Evolutionary conservation across 2,329 filamentous ascomycete genomes (phyloP).

Genomic region (Xylaria sp.): DNA sequence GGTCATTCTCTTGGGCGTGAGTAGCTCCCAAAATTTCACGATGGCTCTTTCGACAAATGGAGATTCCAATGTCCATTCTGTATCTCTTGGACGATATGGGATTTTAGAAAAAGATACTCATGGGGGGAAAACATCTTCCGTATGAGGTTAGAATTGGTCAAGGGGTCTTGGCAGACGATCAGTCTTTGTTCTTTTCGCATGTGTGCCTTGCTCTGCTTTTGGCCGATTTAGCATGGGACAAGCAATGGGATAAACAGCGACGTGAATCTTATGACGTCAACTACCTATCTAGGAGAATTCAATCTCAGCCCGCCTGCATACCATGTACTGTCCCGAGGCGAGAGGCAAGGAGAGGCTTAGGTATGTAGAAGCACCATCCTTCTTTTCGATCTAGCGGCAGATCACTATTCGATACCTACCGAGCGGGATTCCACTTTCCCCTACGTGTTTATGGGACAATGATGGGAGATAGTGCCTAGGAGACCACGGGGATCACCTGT

Average conservation of each 20-base stretch:
- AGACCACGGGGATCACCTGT: slow-evolving; percentile 10
- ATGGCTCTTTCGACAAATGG: background rate
- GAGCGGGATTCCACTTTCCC: background rate
- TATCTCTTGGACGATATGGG: background rate
- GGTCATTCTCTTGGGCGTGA: slow-evolving; percentile 4
- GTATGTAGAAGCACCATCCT: background rate
- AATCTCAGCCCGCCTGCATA: background rate
- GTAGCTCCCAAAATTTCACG: background rate
- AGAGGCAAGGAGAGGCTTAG: too few species aligned
- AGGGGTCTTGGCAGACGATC: background rate
- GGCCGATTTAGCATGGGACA: background rate
- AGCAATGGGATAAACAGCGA: background rate
- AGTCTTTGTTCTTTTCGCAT: background rate
- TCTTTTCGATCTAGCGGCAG: background rate
- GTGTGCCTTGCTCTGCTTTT: background rate
- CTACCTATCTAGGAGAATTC: background rate
- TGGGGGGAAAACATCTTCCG: background rate
- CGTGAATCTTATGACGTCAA: slow-evolving; percentile 21
- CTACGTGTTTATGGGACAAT: background rate
- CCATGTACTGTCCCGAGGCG: too few species aligned
- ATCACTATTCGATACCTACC: background rate
- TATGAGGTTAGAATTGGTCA: background rate
- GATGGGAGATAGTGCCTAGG: too few species aligned
- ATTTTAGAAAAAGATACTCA: background rate
- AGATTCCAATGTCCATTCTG: background rate